Conservation (phyloP, 495 filamentous ascomycete genomes). For the Podospora pseudopauciseta region DNA sequence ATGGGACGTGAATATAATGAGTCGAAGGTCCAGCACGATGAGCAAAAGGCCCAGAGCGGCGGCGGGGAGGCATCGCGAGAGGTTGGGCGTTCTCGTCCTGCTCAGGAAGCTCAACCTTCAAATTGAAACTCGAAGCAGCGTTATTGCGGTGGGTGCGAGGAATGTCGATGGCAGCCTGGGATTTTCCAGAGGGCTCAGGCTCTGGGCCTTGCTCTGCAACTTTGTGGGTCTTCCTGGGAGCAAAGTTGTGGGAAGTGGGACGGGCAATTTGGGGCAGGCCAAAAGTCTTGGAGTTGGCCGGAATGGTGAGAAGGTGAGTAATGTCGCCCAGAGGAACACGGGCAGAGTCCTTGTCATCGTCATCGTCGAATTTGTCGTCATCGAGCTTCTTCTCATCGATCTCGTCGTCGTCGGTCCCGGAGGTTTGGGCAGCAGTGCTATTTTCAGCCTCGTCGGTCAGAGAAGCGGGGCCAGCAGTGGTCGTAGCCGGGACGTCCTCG, state of each 20-base stretch:
- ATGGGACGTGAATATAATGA: not conserved
- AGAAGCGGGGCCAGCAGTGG: not conserved
- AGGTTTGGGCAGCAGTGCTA: not conserved
- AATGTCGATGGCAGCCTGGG: not conserved
- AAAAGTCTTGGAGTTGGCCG: not conserved
- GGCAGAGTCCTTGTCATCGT: not conserved
- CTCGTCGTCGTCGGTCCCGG: not conserved
- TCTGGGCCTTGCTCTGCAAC: not conserved
- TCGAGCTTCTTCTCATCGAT: not conserved
- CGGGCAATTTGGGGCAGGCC: not conserved
- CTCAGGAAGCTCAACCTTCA: not conserved
- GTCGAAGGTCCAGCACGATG: not conserved
- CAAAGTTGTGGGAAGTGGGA: not conserved
- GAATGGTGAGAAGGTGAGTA: not conserved
- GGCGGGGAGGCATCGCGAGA: not conserved
- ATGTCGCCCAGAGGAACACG: not conserved
- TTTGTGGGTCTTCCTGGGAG: not conserved
- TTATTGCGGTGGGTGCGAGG: not conserved
- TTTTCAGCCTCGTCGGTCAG: not conserved
- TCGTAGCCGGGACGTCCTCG: no score
- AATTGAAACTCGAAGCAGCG: not conserved
- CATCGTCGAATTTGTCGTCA: not conserved
- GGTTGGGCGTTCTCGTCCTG: not conserved
- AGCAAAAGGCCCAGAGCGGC: not conserved
- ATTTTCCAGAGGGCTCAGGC: not conserved